Percentiles rank a stretch among this genome's conserved stretches.
These are phyloP conservation scores for Metschnikowia baotianmanensis DNA, from an alignment of 805 yeast genomes.

Conservation along the genomic window DNA sequence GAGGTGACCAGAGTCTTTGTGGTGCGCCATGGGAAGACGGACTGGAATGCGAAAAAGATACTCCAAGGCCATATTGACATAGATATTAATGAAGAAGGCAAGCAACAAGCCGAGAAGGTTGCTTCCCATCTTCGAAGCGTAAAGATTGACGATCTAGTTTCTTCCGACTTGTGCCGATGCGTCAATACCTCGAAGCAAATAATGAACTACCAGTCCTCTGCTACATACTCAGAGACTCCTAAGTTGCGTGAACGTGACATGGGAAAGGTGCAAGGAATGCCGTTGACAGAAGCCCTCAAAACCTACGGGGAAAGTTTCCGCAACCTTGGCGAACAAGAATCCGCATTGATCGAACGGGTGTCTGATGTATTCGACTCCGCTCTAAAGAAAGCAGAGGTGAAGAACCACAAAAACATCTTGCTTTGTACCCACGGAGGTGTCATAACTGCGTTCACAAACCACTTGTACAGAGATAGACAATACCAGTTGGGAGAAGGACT, in stretches of 20 bases:
- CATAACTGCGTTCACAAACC: slow-evolving; percentile 56
- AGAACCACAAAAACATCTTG: slow-evolving; percentile 48
- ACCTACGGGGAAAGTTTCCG: slow-evolving; percentile 55
- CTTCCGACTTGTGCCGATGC: slow-evolving; percentile 60
- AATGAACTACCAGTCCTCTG: slow-evolving; percentile 23
- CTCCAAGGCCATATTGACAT: slow-evolving; percentile 79
- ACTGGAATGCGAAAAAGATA: slow-evolving; percentile 63
- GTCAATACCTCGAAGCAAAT: slow-evolving; percentile 54
- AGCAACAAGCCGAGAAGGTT: slow-evolving; percentile 54
- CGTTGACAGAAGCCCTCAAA: slow-evolving; percentile 60
- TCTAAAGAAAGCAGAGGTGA: slow-evolving; percentile 34
- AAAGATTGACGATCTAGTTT: slow-evolving; percentile 44
- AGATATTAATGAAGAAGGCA: slow-evolving; percentile 60
- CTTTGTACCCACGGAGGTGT: slow-evolving; percentile 83
- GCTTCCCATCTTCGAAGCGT: slow-evolving; percentile 45
- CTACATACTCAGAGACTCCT: slow-evolving; percentile 23
- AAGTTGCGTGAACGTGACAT: slow-evolving; percentile 67
- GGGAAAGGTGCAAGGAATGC: slow-evolving; percentile 79
- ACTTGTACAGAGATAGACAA: slow-evolving; percentile 41
- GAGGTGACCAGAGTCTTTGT: slow-evolving; percentile 51
- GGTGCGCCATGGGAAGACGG: slow-evolving; percentile 84
- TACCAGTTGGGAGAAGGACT: slow-evolving; percentile 41
- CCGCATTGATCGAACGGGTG: slow-evolving; percentile 49
- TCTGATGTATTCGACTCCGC: slow-evolving; percentile 43
- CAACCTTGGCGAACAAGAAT: slow-evolving; percentile 62